Conservation (phyloP, 495 filamentous ascomycete species). For the Hypoxylon trugodes region DNA sequence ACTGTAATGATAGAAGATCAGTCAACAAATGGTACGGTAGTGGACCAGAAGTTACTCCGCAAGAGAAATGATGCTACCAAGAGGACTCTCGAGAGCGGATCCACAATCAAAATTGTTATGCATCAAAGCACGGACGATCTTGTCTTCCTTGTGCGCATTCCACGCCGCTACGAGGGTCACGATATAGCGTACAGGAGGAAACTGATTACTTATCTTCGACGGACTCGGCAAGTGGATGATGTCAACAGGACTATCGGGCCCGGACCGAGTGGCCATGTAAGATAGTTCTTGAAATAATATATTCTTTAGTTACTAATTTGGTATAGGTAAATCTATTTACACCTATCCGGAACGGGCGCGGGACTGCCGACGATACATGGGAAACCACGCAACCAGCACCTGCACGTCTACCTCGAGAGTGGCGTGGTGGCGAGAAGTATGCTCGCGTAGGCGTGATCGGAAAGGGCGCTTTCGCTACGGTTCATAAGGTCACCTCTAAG, state of each 20-base stretch:
- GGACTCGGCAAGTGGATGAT: constrained; percentile 28
- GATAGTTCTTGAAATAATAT: constrained; percentile 11
- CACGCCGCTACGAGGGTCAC: constrained; percentile 67
- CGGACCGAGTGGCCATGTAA: constrained; percentile 57
- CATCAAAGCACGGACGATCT: constrained; percentile 59
- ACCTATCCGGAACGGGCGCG: constrained; percentile 8
- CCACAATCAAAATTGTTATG: constrained; percentile 74
- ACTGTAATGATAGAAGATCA: constrained; percentile 90
- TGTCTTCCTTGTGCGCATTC: constrained; percentile 86
- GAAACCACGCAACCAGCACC: constrained; percentile 10
- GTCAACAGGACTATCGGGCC: constrained; percentile 53
- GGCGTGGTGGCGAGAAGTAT: constrained; percentile 84
- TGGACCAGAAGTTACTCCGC: constrained; percentile 71
- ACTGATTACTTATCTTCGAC: constrained; percentile 60
- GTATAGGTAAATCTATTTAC: constrained; percentile 44
- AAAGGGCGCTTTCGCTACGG: constrained; percentile 91
- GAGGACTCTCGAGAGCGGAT: constrained; percentile 75
- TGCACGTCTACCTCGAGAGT: constrained; percentile 58
- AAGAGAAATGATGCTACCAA: constrained; percentile 47
- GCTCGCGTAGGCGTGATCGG: constrained; percentile 83
- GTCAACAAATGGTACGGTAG: constrained; percentile 91
- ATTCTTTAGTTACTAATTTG: constrained; percentile 8
- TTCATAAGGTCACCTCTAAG: constrained; percentile 84
- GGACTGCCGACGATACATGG: constrained; percentile 1
- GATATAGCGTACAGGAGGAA: constrained; percentile 67